Base-by-base conservation (phyloP, 768 basidiomycete species). In the Pisolithus microcarpus region DNA sequence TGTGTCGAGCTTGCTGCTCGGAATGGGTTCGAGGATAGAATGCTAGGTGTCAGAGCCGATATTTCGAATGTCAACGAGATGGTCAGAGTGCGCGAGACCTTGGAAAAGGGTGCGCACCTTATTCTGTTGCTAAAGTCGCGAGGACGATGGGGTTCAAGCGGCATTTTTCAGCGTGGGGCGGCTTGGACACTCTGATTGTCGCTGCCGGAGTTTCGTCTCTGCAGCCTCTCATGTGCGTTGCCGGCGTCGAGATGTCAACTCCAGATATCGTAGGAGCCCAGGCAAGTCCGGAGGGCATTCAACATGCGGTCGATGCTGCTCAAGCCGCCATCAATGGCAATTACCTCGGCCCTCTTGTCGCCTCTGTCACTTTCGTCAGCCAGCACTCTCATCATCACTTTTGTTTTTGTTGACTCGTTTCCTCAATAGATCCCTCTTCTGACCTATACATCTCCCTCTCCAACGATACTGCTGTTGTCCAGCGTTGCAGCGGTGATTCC, bases 181-280 rank as follows among this genome's bases (percentile, higher is more conserved):
- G 91, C 15, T 57, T 94, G 1, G 92, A 95, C 65, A 95, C 92
- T 0, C 62, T 95, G 5, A 70, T 91, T 28, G 79, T 95, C 36
- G 77, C 80, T 28, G 91, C 91, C 3, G 93, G 93, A 4, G 87
- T 93, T 0, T 89, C 89, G 1, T 84, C 91, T 10, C 72, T 92
- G 3, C 81, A 78, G 48, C 86, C 91, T 0, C 70, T 95, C 23
- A 72, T 93, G 65, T 76, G 79, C 2, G 67, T 90, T 9, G 84
- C 87, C 21, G 85, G 84, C 2, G 70, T 79, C 0, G 68, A 77
- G 44, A 59, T 67, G 54, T 53, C 59, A 23, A 45, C 38, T 1
- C 63, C 56, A 10, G 63, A 61, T 13, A 63, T 68, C 21, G 21
- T 23, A 23, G 21, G 21, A 23, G 21, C 21, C 21, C 21, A 23